Conservation (phyloP, 2,329 filamentous ascomycete species). For the Tolypocladium amazonense region DNA sequence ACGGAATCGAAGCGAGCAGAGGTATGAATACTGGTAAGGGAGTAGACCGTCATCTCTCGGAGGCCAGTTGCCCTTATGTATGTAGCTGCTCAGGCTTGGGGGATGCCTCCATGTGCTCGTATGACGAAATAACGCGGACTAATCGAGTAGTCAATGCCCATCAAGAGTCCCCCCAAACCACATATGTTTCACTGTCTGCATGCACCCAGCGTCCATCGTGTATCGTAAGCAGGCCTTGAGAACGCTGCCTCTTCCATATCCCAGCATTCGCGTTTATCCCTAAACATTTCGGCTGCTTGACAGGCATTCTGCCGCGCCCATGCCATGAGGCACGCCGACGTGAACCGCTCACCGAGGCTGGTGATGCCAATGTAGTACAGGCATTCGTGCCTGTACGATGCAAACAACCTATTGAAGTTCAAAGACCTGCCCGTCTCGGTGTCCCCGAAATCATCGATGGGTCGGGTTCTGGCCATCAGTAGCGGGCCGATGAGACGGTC, state of each 20-base stretch:
- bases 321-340: not conserved
- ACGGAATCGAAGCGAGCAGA: too few relatives aligned
- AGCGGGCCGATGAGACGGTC: not conserved
- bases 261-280: not conserved
- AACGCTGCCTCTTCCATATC: not conserved
- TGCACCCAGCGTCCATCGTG: not conserved
- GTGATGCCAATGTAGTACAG: not conserved
- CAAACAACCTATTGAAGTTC: not conserved
- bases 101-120: not conserved
- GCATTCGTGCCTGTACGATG: not conserved
- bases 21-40: too few relatives aligned
- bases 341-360: not conserved
- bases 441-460: not conserved
- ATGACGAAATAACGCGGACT: not conserved
- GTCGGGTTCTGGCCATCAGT: not conserved
- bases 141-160: not conserved
- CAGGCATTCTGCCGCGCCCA: too few relatives aligned
- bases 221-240: not conserved
- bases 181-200: too few relatives aligned
- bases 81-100: not conserved
- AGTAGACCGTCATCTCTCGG: too few relatives aligned
- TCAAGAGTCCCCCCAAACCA: too few relatives aligned
- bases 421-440: not conserved
- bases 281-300: not conserved
- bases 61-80: too few relatives aligned